Evolutionary conservation across 129 eudicot species (phyloP).

Genomic region (Lonicera japonica): DNA sequence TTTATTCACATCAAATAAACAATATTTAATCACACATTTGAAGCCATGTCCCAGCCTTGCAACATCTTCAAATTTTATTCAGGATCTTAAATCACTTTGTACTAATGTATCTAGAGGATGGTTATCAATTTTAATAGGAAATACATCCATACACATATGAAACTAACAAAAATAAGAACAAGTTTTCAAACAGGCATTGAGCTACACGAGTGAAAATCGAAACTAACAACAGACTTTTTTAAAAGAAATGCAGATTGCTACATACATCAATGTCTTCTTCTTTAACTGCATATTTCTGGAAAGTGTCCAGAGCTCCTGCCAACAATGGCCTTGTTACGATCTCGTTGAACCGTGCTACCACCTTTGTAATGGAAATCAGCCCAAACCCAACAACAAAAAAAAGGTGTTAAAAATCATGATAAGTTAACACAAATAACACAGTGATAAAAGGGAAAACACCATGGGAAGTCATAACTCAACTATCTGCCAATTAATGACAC

Average conservation of each 20-base stretch:
- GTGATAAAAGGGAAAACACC: too few species aligned
- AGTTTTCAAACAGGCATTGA: background rate
- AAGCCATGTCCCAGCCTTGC: background rate
- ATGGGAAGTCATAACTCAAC: too few species aligned
- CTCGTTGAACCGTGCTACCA: slow-evolving; percentile 94
- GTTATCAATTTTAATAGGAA: background rate
- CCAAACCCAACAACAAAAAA: slow-evolving; percentile 7
- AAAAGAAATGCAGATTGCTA: slow-evolving; percentile 8
- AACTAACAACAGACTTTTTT: background rate
- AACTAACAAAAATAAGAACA: background rate
- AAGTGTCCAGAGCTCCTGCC: slow-evolving; percentile 93
- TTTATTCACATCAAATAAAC: too few species aligned
- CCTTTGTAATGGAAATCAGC: slow-evolving; percentile 34
- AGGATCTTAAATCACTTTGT: background rate
- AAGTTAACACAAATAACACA: too few species aligned
- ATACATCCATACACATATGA: background rate
- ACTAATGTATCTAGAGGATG: background rate
- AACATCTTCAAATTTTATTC: background rate
- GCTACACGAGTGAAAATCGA: background rate
- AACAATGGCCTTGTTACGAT: slow-evolving; percentile 74
- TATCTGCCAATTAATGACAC: too few species aligned
- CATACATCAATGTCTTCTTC: slow-evolving; percentile 92
- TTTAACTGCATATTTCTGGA: slow-evolving; percentile 58
- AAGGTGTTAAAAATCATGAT: background rate
- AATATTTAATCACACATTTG: background rate